Base-by-base conservation (phyloP, 2,329 filamentous ascomycete species). In the Fusarium denticulatum region DNA sequence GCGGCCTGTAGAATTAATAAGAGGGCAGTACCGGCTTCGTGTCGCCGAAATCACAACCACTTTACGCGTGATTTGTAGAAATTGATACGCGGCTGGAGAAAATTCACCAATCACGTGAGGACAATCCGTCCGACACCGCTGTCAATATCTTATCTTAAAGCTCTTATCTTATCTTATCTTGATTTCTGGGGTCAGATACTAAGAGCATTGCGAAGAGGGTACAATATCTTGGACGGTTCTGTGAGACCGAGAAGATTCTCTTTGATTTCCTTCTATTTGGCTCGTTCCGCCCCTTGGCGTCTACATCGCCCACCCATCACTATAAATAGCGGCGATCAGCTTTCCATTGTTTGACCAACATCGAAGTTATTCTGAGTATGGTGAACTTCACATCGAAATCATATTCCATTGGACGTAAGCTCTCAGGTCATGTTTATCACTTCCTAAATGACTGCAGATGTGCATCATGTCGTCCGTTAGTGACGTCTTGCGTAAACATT, bases 401-500 rank as follows among this genome's bases (percentile, higher is more conserved):
- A 16, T 30, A 8, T 16, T 6, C 16, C 46, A 49, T 49, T 24
- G 22, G 28, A 18, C 11, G 11, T 18, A 32, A 11, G 18, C 14
- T 18, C 22, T 8, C 14, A 6, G 7, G 6, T 4, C 8, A 20
- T 28, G 16, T 20, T 8, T 24, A 42, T 26, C 22, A 34, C 26
- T 47, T 34, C 32, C 30, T 7, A 28, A 42, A 13, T 28, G 15
- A 32, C 22, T 22, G 14, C 6, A 8, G 20, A 8, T 30, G 30
- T 24, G n/a, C 47, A 34, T 49, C 39, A 71, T 36, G 9, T 46
- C 15, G 3, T 30, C 39, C 24, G 14, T 71, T 32, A 39, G 57
- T 72, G 69, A 62, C 57, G 62, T 68, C 42, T 32, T 26, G 16
- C 60, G 57, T 56, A 63, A 40, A 28, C 50, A 58, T 60, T 47